A percentile compares a stretch with the other conserved stretches of the same genome.
phyloP scores from a whole-genome alignment of 306 rosid genomes.

The Sindora glabra region DNA sequence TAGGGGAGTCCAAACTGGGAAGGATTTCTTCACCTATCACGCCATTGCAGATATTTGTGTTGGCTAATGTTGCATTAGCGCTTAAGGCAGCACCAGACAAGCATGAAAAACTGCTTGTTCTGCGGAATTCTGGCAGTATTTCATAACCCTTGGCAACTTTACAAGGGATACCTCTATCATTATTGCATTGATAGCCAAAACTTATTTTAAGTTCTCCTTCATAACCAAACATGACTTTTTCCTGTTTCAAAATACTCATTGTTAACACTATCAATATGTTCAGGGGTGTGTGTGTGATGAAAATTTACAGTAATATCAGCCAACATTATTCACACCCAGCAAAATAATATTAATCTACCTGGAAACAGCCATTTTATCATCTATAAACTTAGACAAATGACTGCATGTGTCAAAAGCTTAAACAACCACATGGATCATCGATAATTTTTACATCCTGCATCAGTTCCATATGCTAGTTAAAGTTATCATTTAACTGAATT shows the following conservation, averaged over 20 bases:
- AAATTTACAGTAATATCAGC: not conserved
- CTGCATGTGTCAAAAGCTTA: not conserved
- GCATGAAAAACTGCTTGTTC: constrained; percentile 91
- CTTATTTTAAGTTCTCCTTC: constrained; percentile 85
- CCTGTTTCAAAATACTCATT: constrained; percentile 19
- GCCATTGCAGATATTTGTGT: constrained; percentile 95
- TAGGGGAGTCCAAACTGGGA: constrained; percentile 96
- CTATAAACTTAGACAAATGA: not conserved
- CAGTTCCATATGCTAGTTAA: too few relatives aligned
- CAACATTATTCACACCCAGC: not conserved
- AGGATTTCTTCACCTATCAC: constrained; percentile 82
- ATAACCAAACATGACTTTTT: constrained; percentile 38
- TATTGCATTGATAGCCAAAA: constrained; percentile 89
- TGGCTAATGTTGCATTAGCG: constrained; percentile 91
- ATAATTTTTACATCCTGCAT: not conserved
- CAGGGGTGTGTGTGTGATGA: not conserved
- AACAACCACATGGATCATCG: not conserved
- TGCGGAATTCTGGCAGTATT: constrained; percentile 41
- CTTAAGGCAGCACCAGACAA: constrained; percentile 97
- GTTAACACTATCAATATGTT: constrained; percentile 5
- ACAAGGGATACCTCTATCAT: constrained; percentile 28
- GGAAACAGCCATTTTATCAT: not conserved
- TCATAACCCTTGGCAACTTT: constrained; percentile 30
- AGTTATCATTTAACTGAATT: too few relatives aligned
- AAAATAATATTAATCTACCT: not conserved